Base-by-base conservation (phyloP, 2,329 filamentous ascomycete genomes). In the Erysiphe pulchra region DNA sequence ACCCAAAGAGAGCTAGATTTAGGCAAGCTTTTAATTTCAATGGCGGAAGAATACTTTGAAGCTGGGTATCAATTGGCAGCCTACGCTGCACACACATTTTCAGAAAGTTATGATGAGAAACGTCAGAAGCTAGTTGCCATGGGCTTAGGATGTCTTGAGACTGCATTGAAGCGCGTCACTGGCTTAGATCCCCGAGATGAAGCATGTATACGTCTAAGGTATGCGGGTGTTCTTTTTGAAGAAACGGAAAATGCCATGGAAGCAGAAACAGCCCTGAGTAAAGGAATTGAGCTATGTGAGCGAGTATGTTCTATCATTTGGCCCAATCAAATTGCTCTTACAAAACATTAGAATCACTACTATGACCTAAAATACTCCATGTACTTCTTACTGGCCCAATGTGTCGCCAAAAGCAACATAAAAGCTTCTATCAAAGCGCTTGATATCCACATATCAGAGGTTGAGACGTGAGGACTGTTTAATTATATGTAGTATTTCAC, bases 161-260 rank as follows among this genome's bases (percentile, higher is more conserved):
- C 75, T 12, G 73, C 75, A 2, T 60, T 86, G 48, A 74, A 73
- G 49, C 74, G 70, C 44, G 66, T 65, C 2, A 20, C 20, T 39
- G 68, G 69, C 47, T 61, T 80, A 16, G 61, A 69, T 17, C 77
- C 80, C 3, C 69, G 77, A 14, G 64, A 74, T 41, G 80, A 86
- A 57, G 80, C 78, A 10, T 71, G 70, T 46, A 62, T 84, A 45
- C 70, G 77, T 28, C 60, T 86, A 38, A 69, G 77, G 54, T 84
- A 85, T 59, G 80, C 80, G 1, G 73, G 70, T 32, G 63, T 86
- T 7, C 60, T 87, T 20, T 69, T 75, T 34, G 56, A 83, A 50
- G 81, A 87, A 61, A 86, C 80, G 1, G 77, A 81, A 32, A 85
- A 85, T 50, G 63, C 75, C 11, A 75, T 74, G 62, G 75, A 82